Evolutionary conservation across 2,329 filamentous ascomycete genomes (phyloP), one percentile per base, ranked within the genome.

Genomic region (Rachicladosporium sp.): DNA sequence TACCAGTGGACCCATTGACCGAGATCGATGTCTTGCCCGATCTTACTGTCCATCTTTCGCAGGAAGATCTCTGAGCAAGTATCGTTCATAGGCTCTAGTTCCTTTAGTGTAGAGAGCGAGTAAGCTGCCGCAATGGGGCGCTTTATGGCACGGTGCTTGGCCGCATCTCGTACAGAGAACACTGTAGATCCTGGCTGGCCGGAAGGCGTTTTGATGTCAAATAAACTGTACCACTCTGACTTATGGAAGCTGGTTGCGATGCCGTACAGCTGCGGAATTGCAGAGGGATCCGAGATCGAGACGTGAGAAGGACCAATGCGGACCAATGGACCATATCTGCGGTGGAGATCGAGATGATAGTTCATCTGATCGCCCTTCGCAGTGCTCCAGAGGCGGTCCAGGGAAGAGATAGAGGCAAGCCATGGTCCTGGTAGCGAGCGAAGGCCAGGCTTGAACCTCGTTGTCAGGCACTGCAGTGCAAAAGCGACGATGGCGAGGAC

Each of bases 301-400:
- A 87, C 67, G 50, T 87, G 81, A 48, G 82, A 76, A 0, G 83
- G 83, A 50, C 82, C 78, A 50, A 88, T 79, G 13, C 83, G 73
- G 23, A 88, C 76, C 0, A 89, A 60, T 3, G 76, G 74, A 2
- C 82, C 82, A 11, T 80, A 64, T 50, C 74, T 74, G 62, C 76
- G 71, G 62, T 89, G 83, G 1, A 72, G 61, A 27, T 74, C 56
- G 47, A 51, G 33, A 36, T 52, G 47, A 32, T 50, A 87, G 67
- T 30, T 84, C 65, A 6, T 81, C 80, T 10, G 70, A 64, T 4
- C 80, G 71, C 86, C 57, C 9, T 84, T 66, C 79, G 81, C 87
- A 15, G 83, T 59, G 47, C 80, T 80, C 36, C 43, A 47, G 33
- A 54, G 31, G 15, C 45, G 38, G 31, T 49, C 46, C 11, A 50